Evolutionary conservation across 1,284 basidiomycete genomes (phyloP), one percentile per base, ranked within the genome.

Genomic region (Porogramme epimiltina): DNA sequence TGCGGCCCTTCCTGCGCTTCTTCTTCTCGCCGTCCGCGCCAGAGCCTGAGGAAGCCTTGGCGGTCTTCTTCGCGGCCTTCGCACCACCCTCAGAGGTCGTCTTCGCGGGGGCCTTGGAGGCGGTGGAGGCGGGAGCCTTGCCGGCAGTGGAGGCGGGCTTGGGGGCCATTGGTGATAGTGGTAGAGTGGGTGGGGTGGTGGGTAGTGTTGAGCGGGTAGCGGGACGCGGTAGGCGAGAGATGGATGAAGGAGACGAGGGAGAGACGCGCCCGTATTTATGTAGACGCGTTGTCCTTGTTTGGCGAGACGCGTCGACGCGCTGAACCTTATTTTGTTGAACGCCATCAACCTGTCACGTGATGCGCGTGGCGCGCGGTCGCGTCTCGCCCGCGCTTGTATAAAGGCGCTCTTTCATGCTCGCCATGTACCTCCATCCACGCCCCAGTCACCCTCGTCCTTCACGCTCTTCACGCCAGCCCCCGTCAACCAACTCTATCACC

Each of bases 1-100:
- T 92, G 73, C 89, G 79, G 58, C 85, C 72, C 80, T 93, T 95
- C 80, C 88, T 90, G 74, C 89, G 80, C 87, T 94, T 94, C 88
- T 95, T 93, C 69, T 91, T 85, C 56, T 85, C 87, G 58, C 79
- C 82, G 42, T 79, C 81, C 55, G 79, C 75, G 16, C 48, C 53
- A 3, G 45, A 45, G 33, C 45, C 45, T 20, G 52, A 37, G 3
- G 84, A 81, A 59, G 85, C 76, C 66, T 87, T 85, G 28, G 86
- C 78, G 33, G 88, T 91, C 76, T 93, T 94, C 83, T 93, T 95
- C 23, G 89, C 89, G 5, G 85, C 85, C 75, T 93, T 93, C 65
- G 51, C 79, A 60, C 85, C 85, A 44, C 61, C 60, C 48, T 58
- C 56, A n/a, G 53, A 42, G 23, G 81, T 78, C 8, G 84, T 76